These are phyloP conservation scores for Aquilaria agallochum DNA, from an alignment of 441 rosid species.

Conservation along the genomic window DNA sequence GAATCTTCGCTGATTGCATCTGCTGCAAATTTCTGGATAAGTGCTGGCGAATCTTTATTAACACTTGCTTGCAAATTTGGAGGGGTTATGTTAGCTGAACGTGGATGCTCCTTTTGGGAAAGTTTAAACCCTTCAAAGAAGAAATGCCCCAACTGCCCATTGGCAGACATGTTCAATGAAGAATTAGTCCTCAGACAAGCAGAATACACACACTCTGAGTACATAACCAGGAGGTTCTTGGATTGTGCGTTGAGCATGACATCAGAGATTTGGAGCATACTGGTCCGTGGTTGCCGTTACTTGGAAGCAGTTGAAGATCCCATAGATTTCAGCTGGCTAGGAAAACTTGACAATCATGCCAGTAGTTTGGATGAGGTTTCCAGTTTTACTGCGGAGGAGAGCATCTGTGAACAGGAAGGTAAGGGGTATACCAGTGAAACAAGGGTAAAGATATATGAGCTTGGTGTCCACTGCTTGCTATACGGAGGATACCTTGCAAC, in stretches of 20 bases:
- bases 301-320: constrained; percentile 41
- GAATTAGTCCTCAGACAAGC: constrained; percentile 13
- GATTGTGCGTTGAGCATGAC: constrained; percentile 35
- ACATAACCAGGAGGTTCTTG: constrained; percentile 26
- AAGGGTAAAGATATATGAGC: constrained; percentile 27
- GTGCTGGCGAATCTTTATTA: constrained; percentile 59
- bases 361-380: constrained; percentile 6
- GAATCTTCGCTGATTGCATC: constrained; percentile 55
- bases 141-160: constrained; percentile 44
- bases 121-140: constrained; percentile 11
- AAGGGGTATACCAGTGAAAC: constrained; percentile 10
- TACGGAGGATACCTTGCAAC: constrained; percentile 41
- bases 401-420: constrained; percentile 6
- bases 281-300: constrained; percentile 31
- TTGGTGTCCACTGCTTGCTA: constrained; percentile 57
- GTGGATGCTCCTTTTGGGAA: constrained; percentile 11
- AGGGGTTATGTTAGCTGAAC: constrained; percentile 21
- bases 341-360: not conserved
- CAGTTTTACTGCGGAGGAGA: not conserved
- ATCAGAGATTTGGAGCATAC: constrained; percentile 42
- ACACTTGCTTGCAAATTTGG: constrained; percentile 29
- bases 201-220: constrained; percentile 23
- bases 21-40: constrained; percentile 56
- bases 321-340: constrained; percentile 32
- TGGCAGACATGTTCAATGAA: constrained; percentile 20